Conservation (phyloP, 176 grass and related monocot species). For the Guadua angustifolia region DNA sequence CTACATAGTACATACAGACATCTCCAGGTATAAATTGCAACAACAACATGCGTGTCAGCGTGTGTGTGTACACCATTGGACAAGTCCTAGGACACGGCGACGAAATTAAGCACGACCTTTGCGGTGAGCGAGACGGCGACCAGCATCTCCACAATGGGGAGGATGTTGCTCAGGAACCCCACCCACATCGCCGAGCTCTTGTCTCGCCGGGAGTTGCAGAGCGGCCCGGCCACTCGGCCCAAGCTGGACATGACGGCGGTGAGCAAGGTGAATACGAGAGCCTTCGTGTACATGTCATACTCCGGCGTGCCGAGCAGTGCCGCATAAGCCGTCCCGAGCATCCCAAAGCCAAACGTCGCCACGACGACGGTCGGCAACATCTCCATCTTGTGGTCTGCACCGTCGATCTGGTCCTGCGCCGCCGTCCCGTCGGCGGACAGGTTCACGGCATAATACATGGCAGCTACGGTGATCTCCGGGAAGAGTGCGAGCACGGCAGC, state of each 20-base stretch:
- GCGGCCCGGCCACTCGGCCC: constrained; percentile 32
- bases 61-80: background rate
- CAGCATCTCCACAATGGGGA: constrained; percentile 51
- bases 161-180: constrained; percentile 33
- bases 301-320: constrained; percentile 39
- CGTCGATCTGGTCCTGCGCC: background rate
- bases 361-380: constrained; percentile 39
- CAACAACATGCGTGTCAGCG: constrained; percentile 5
- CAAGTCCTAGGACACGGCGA: background rate
- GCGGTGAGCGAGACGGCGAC: constrained; percentile 43
- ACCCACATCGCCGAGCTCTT: constrained; percentile 39
- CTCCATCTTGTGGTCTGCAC: constrained; percentile 12
- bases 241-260: constrained; percentile 42
- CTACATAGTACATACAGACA: background rate
- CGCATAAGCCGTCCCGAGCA: constrained; percentile 44
- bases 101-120: constrained; percentile 9
- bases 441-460: constrained; percentile 34
- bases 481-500: constrained; percentile 35
- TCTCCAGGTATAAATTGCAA: background rate
- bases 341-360: constrained; percentile 49
- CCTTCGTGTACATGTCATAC: constrained; percentile 46
- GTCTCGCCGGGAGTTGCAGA: constrained; percentile 19
- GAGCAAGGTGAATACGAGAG: constrained; percentile 43
- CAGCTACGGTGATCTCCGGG: constrained; percentile 36
- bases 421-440: background rate